phyloP scores from a whole-genome alignment of 306 rosid species.

The Prunus davidiana region DNA sequence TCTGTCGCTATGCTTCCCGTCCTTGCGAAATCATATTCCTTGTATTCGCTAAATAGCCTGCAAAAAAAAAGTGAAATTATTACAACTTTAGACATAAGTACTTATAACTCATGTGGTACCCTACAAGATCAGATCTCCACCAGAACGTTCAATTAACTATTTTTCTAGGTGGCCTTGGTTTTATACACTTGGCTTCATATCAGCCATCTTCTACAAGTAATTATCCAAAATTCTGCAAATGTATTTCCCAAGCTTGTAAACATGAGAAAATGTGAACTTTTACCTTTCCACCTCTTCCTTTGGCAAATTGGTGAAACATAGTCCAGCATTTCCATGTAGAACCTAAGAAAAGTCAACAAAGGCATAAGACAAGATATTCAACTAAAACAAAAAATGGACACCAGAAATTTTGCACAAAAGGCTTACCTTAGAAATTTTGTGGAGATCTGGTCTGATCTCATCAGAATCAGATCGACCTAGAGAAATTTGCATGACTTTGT shows the following conservation, averaged over 20 bases:
- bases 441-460: constrained; percentile 54
- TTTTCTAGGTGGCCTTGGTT: not conserved
- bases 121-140: not conserved
- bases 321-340: constrained; percentile 86
- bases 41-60: constrained; percentile 80
- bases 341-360: constrained; percentile 35
- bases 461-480: constrained; percentile 75
- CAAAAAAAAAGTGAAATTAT: not conserved
- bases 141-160: not conserved
- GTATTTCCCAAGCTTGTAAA: not conserved
- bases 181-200: not conserved
- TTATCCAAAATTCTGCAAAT: not conserved
- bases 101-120: not conserved
- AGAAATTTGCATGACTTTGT: constrained; percentile 92
- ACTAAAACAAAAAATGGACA: not conserved
- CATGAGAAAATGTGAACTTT: not conserved
- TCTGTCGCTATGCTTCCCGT: constrained; percentile 76
- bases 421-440: constrained; percentile 78
- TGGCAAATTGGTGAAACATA: constrained; percentile 63
- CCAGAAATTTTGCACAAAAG: not conserved
- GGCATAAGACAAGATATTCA: not conserved
- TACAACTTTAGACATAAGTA: not conserved
- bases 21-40: constrained; percentile 83
- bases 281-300: constrained; percentile 90
- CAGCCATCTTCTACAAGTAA: not conserved